Conservation (phyloP, 2,329 filamentous ascomycete species). For the Monilinia aucupariae region DNA sequence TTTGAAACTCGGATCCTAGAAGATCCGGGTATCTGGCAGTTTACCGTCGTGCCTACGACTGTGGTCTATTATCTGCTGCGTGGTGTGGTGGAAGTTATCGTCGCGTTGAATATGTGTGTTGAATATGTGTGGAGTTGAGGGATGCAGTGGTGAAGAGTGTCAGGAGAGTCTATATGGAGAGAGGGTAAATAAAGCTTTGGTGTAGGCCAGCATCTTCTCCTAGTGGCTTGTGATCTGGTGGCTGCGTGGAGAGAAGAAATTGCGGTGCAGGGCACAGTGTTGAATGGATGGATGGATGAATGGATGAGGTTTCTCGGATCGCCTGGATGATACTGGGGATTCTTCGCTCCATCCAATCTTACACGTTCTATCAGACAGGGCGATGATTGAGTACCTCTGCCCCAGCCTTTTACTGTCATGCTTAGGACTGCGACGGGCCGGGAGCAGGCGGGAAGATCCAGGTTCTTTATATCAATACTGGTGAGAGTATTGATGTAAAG, state of each 20-base stretch:
- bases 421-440: background rate
- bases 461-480: too few species aligned
- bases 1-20: background rate
- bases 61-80: background rate
- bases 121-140: background rate
- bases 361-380: background rate
- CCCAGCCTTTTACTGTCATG: background rate
- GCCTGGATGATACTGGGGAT: too few species aligned
- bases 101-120: background rate
- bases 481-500: background rate
- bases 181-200: too few species aligned
- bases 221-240: too few species aligned
- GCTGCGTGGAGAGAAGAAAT: too few species aligned
- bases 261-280: too few species aligned
- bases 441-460: background rate
- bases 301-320: too few species aligned
- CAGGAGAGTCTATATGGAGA: too few species aligned
- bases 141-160: too few species aligned
- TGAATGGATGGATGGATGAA: too few species aligned
- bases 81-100: background rate
- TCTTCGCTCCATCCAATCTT: background rate
- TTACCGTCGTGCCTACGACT: background rate
- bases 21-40: background rate
- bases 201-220: too few species aligned
- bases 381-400: background rate